Conservation (phyloP, 78 protist species). For the slime mould (Dictyostelium discoideum) region DNA sequence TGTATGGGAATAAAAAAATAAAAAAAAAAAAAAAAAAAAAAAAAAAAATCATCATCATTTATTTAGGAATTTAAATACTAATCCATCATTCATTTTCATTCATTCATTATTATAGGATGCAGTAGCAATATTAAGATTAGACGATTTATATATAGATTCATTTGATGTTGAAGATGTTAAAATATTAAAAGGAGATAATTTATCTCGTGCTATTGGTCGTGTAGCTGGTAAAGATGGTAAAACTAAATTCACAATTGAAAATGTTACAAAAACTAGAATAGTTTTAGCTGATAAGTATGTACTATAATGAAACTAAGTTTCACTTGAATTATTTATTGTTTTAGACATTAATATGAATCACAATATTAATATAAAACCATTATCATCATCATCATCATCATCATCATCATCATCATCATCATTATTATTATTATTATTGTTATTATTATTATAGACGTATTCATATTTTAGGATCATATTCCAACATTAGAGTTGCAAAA, state of each 20-base stretch:
- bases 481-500: constrained; percentile 94
- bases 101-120: constrained; percentile 89
- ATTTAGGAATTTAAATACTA: not conserved
- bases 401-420: not conserved
- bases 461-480: constrained; percentile 97
- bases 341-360: not conserved
- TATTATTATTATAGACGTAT: constrained; percentile 70
- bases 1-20: not conserved
- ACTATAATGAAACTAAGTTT: not conserved
- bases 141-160: constrained; percentile 97
- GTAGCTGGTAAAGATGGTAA: constrained; percentile 98
- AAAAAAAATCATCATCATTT: no score
- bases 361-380: not conserved
- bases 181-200: constrained; percentile 96
- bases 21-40: no score
- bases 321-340: not conserved
- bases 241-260: constrained; percentile 98
- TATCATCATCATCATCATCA: not conserved
- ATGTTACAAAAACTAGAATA: constrained; percentile 97
- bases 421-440: not conserved
- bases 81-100: no score
- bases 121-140: constrained; percentile 97
- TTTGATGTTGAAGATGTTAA: constrained; percentile 97
- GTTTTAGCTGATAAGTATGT: constrained; percentile 96
- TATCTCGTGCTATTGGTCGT: constrained; percentile 98